Conservation (phyloP, 2,329 filamentous ascomycete species). For the Exophiala mesophila region DNA sequence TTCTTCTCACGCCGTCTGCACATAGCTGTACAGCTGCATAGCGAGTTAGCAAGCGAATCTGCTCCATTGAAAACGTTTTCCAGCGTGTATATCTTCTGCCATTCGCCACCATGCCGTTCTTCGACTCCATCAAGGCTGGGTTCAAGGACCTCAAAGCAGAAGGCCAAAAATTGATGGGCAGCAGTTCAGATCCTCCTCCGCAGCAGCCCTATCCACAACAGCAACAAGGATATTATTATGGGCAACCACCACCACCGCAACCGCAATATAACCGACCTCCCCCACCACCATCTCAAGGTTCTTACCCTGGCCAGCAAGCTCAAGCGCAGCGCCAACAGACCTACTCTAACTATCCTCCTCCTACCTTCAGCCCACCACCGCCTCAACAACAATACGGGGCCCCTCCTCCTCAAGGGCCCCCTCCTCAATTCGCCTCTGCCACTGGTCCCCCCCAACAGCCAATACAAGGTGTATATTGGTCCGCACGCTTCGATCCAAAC, state of each 20-base stretch:
- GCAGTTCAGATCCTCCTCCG: neutral
- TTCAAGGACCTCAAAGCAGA: conserved; percentile 19
- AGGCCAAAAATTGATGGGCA: conserved; percentile 13
- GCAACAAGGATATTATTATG: conserved; percentile 3
- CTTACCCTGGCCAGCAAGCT: conserved; percentile 7
- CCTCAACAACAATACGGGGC: conserved; percentile 6
- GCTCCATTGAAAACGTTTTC: too few species aligned
- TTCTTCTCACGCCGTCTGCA: too few species aligned
- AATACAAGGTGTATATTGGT: conserved; percentile 19
- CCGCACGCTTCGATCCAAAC: conserved; percentile 20
- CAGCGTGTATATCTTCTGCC: neutral
- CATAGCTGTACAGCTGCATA: too few species aligned
- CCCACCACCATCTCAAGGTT: conserved; percentile 16
- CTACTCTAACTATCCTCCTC: conserved; percentile 2
- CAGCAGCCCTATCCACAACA: conserved; percentile 1
- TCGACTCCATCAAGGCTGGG: conserved; percentile 15
- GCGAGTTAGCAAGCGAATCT: too few species aligned
- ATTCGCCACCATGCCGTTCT: conserved; percentile 16
- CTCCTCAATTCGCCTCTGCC: neutral
- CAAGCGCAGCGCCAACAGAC: too few species aligned
- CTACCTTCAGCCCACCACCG: conserved; percentile 1
- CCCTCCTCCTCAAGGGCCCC: conserved; percentile 1
- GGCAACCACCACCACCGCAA: neutral
- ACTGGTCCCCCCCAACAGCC: neutral
- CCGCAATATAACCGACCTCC: conserved; percentile 10